Conservation (phyloP, 306 rosid species). For the Morella rubra region DNA sequence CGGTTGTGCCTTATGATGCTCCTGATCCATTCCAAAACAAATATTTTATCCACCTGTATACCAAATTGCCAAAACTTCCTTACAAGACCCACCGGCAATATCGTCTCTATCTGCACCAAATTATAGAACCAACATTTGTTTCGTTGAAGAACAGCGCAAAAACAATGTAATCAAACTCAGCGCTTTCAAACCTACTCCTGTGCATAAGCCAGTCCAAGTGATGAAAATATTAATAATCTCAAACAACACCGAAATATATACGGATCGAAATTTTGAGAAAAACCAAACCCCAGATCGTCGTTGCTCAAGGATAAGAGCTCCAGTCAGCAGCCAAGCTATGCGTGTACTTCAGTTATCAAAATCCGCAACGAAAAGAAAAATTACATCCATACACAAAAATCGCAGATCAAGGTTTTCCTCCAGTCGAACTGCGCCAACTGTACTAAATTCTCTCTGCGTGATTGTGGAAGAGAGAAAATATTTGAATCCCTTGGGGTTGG, state of each 20-base stretch:
- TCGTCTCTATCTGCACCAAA: constrained; percentile 20
- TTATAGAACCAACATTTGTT: constrained; percentile 19
- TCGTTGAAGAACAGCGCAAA: constrained; percentile 20
- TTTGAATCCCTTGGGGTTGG: constrained; percentile 6
- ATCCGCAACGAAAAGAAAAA: constrained; percentile 8
- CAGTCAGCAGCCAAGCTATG: constrained; percentile 28
- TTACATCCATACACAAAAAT: constrained; percentile 24
- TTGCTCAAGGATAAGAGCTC: constrained; percentile 18
- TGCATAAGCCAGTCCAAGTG: constrained; percentile 36
- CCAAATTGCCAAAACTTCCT: constrained; percentile 19
- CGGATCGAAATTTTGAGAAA: constrained; percentile 10
- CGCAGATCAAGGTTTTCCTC: constrained; percentile 31
- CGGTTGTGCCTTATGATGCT: constrained; percentile 23
- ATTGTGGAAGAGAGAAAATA: constrained; percentile 1
- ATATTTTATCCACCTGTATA: constrained; percentile 22
- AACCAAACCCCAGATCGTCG: constrained; percentile 16
- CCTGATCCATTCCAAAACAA: constrained; percentile 48
- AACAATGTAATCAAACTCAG: constrained; percentile 36
- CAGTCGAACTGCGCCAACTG: constrained; percentile 26
- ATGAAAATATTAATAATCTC: constrained; percentile 8
- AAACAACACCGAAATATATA: constrained; percentile 16
- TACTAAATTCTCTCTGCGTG: neutral
- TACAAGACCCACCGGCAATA: constrained; percentile 27
- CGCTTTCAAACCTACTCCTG: constrained; percentile 22
- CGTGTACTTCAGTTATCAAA: constrained; percentile 9